Percentiles rank a stretch among this genome's conserved stretches.
phyloP scores from a whole-genome alignment of 2,329 filamentous ascomycete species.

The Pestalotiopsis sp. region DNA sequence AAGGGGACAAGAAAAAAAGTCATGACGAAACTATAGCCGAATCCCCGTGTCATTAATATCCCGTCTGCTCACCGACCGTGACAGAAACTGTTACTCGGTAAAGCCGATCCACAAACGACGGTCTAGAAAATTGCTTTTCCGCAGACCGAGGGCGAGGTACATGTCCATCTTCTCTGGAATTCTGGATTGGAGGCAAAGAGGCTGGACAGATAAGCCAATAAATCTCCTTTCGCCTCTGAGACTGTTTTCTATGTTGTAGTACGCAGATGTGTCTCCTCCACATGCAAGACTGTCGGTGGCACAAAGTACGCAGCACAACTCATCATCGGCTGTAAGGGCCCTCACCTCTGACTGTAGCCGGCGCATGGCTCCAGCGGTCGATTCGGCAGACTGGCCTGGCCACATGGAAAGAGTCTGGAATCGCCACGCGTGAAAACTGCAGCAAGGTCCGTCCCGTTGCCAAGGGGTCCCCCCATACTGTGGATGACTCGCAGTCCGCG shows the following conservation, averaged over 20 bases:
- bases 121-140: background rate
- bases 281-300: too few species aligned
- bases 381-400: background rate
- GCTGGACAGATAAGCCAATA: background rate
- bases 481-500: background rate
- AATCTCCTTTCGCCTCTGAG: background rate
- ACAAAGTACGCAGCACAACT: too few species aligned
- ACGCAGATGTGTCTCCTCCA: too few species aligned
- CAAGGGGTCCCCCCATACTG: background rate
- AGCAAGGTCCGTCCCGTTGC: background rate
- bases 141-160: background rate
- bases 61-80: too few species aligned
- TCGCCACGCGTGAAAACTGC: background rate
- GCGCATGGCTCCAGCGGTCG: too few species aligned
- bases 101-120: background rate
- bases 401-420: background rate
- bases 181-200: background rate
- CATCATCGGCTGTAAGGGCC: background rate
- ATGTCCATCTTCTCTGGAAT: background rate
- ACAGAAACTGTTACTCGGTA: too few species aligned
- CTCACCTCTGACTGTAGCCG: background rate
- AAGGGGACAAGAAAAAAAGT: background rate
- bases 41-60: background rate
- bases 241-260: background rate
- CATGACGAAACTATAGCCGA: background rate